Base-by-base conservation (phyloP, 225 moss, liverwort and hornwort genomes). In the Rhytidiadelphus loreus region DNA sequence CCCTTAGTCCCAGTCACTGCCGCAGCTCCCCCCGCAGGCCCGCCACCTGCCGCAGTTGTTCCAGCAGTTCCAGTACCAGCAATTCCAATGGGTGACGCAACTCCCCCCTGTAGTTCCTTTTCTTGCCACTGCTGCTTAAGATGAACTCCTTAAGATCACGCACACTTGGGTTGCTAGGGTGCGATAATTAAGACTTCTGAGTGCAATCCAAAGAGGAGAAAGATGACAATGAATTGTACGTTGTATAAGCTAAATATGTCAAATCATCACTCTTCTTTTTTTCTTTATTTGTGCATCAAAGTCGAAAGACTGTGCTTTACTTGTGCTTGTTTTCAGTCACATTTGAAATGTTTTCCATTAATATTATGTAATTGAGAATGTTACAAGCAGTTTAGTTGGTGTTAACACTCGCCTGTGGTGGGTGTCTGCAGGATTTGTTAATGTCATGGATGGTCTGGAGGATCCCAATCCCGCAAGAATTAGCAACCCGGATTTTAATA, bases 401-500 rank as follows among this genome's bases (percentile, higher is more conserved):
- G 20, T 25, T 37, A 46, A 41, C 35, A 62, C 46, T 62, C 35
- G 82, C 82, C 3, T 63, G 35, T 5, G 48, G 33, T 82, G 63
- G 22, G 15, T 82, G 21, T 63, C 35, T 64, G 48, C 82, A 82
- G 82, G 11, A 23, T 33, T 32, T 48, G 0, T 48, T 17, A 1
- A 82, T 37, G 12, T 64, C 25, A 6, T 2, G 8, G 1, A 3
- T 23, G 82, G 0, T 25, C 35, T 82, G 37, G 8, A 2, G 9
- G 25, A 17, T 82, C 24, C 16, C 35, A 11, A 5, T 50, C 5
- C 48, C 35, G 37, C 64, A 14, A 82, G 17, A 37, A 11, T 0
- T 5, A 17, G 8, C 35, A 2, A 48, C 2, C 1, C 0, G 12
- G 1, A 8, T 11, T 64, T 35, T 25, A 0, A 26, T 16, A 37